Percentiles rank a stretch among this genome's conserved stretches.
phyloP scores from a whole-genome alignment of 1,284 basidiomycete genomes.

The Malassezia restricta region DNA sequence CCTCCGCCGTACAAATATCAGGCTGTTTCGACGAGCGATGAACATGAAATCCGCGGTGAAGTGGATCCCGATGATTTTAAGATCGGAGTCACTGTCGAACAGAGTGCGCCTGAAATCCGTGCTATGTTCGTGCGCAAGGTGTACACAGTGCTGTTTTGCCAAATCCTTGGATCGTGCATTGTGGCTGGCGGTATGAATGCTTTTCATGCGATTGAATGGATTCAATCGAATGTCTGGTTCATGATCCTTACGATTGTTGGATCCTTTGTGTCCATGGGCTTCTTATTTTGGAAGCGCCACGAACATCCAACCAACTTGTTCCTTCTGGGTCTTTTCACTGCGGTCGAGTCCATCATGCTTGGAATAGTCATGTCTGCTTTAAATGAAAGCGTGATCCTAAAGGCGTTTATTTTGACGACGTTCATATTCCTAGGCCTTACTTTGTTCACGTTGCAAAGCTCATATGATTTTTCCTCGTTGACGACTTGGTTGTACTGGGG shows the following conservation, averaged over 20 bases:
- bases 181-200: conserved; percentile 31
- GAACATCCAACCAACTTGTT: conserved; percentile 68
- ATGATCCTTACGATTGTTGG: conserved; percentile 56
- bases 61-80: conserved; percentile 42
- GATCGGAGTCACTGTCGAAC: conserved; percentile 40
- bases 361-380: conserved; percentile 66
- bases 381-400: conserved; percentile 64
- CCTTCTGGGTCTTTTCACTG: conserved; percentile 54
- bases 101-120: conserved; percentile 38
- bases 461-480: conserved; percentile 64
- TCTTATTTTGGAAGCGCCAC: conserved; percentile 77
- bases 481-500: conserved; percentile 70
- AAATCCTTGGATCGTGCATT: conserved; percentile 35
- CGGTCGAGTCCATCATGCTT: conserved; percentile 49
- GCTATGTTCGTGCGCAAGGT: conserved; percentile 39
- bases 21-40: conserved; percentile 12
- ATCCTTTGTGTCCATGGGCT: conserved; percentile 60
- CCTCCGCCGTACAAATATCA: conserved; percentile 13
- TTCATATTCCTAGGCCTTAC: conserved; percentile 70
- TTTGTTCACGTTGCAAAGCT: conserved; percentile 66
- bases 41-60: conserved; percentile 19
- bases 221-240: conserved; percentile 32
- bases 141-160: conserved; percentile 35
- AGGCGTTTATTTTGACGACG: conserved; percentile 72
- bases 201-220: conserved; percentile 21